Evolutionary conservation across 305 asterid species (phyloP), one percentile per base, ranked within the genome.

Genomic region (Euphrasia arctica): DNA sequence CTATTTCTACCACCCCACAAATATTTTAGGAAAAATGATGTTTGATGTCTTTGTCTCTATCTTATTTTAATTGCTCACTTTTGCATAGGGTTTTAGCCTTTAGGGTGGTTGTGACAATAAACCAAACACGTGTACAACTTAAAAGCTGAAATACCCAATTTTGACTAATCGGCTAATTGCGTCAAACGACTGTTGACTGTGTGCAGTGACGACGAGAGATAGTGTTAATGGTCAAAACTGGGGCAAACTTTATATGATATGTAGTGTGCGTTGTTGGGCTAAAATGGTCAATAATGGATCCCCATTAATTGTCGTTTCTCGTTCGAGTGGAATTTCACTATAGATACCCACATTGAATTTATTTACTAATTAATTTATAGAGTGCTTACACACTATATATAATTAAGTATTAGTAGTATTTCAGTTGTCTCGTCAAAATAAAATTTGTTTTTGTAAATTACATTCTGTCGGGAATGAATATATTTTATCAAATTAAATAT

Each of bases 271-370:
- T 52, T 52, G 29, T 52, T 52, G 29, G 58, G 58, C 4, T 52
- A 52, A 22, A 52, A 52, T 52, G 58, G 32, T 52, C 58, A 52
- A 52, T 52, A 52, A 18, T 52, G 58, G 58, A 22, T 2, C 3
- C n/a, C 32, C 58, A 51, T 5, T 11, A 0, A 11, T 1, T 48
- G 18, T 49, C 54, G 14, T 15, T 14, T 49, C 54, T 49, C 9
- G 22, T 9, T 51, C 28, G 54, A 51, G 56, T 51, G 29, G 29
- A 51, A 22, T 51, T 11, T 51, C 9, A 51, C 28, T 5, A 14
- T 51, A 9, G 25, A 25, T 25, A 25, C 27, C 56, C 28, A 5
- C 29, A 6, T 51, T 39, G 0, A 51, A 51, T 0, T 4, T 51
- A 14, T 48, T 51, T 51, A 14, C 18, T 12, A 32, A 32, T 32